Conservation (phyloP, 78 protist species). For the Chrysochromulina parva region DNA sequence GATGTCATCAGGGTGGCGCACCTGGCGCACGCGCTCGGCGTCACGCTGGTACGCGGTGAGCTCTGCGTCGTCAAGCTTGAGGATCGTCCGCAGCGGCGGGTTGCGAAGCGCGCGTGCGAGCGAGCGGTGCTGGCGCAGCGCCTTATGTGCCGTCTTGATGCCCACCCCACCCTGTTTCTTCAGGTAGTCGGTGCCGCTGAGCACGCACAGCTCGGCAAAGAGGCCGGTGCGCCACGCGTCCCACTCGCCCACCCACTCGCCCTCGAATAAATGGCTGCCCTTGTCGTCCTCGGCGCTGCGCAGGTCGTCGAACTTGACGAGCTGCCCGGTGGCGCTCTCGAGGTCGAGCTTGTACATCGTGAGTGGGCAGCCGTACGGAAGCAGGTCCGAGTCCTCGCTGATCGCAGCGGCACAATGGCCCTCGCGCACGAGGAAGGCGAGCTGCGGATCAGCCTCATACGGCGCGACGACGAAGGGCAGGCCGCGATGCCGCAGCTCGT, state of each 20-base stretch:
- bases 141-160: constrained; percentile 74
- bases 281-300: neutral
- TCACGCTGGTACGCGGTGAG: too few relatives aligned
- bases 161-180: constrained; percentile 85
- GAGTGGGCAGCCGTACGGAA: constrained; percentile 79
- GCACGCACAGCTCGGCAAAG: constrained; percentile 72
- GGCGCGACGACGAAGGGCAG: constrained; percentile 43
- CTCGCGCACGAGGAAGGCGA: constrained; percentile 24
- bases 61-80: too few relatives aligned
- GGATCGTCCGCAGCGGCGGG: too few relatives aligned
- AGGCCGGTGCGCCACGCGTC: neutral
- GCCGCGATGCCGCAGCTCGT: constrained; percentile 25
- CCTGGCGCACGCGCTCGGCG: too few relatives aligned
- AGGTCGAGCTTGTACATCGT: neutral
- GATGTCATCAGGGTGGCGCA: too few relatives aligned
- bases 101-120: too few relatives aligned
- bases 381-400: constrained; percentile 96
- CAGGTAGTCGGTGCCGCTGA: constrained; percentile 39
- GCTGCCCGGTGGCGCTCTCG: neutral
- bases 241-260: neutral
- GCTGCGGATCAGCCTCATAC: constrained; percentile 59
- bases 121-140: too few relatives aligned
- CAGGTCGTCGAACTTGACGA: neutral
- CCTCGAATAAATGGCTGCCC: neutral
- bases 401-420: constrained; percentile 67